phyloP scores from a whole-genome alignment of 2,329 filamentous ascomycete species.

The Botrytis aclada region DNA sequence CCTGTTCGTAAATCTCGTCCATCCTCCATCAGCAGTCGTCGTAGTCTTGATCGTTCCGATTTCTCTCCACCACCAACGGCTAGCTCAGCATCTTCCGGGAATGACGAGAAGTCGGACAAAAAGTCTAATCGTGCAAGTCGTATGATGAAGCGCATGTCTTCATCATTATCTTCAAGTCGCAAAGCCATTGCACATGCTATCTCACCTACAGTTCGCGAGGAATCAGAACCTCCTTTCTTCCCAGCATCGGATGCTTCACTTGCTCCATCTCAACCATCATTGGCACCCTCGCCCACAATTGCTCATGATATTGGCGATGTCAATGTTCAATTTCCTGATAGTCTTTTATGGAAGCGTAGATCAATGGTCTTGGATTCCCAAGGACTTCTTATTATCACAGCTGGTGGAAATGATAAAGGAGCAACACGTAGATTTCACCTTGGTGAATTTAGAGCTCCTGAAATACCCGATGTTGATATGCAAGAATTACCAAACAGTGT shows the following conservation, averaged over 20 bases:
- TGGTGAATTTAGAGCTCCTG: constrained; percentile 75
- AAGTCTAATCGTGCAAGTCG: constrained; percentile 45
- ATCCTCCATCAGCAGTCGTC: constrained; percentile 63
- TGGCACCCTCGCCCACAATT: constrained; percentile 37
- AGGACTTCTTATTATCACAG: constrained; percentile 76
- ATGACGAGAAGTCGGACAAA: constrained; percentile 52
- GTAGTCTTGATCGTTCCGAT: constrained; percentile 27
- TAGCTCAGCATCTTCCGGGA: constrained; percentile 41
- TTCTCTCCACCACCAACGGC: constrained; percentile 42
- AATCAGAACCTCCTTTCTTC: constrained; percentile 35
- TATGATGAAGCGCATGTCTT: constrained; percentile 66
- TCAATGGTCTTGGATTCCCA: constrained; percentile 81
- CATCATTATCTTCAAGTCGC: constrained; percentile 47
- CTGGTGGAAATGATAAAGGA: constrained; percentile 42
- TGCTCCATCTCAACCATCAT: constrained; percentile 25
- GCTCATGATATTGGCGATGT: constrained; percentile 62
- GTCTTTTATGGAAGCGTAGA: constrained; percentile 91
- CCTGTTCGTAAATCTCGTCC: constrained; percentile 53
- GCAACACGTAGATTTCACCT: constrained; percentile 79
- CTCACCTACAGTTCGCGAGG: constrained; percentile 40
- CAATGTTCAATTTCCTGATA: constrained; percentile 96
- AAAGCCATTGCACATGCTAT: constrained; percentile 38
- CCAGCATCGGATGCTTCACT: constrained; percentile 20
- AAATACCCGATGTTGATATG: constrained; percentile 82
- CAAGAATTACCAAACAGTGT: constrained; percentile 91